phyloP scores from a whole-genome alignment of 148 eudicot genomes.

The Amaranthus hypochondriacus region DNA sequence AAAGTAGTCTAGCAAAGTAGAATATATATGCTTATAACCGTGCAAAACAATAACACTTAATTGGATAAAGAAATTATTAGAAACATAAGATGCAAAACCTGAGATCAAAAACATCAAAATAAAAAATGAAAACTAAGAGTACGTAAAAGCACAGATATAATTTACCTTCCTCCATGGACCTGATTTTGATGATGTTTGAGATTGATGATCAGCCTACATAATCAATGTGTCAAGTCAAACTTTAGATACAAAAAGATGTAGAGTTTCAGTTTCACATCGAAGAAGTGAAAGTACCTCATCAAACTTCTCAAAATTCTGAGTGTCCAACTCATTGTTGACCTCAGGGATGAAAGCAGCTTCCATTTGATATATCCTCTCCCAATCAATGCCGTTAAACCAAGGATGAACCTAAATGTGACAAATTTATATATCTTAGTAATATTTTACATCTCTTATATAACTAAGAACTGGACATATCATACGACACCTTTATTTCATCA shows the following conservation, averaged over 20 bases:
- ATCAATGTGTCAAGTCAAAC: neutral
- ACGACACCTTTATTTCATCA: slow-evolving; percentile 93
- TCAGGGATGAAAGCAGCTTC: slow-evolving; percentile 96
- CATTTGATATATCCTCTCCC: slow-evolving; percentile 84
- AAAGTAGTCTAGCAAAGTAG: neutral
- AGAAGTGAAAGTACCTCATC: slow-evolving; percentile 58
- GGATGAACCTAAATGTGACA: slow-evolving; percentile 52
- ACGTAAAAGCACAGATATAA: neutral
- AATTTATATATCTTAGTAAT: neutral
- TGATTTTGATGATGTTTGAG: slow-evolving; percentile 56
- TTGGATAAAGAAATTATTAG: neutral
- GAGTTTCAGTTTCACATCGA: neutral
- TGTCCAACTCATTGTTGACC: slow-evolving; percentile 91
- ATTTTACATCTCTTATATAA: slow-evolving; percentile 20
- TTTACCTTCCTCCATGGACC: slow-evolving; percentile 99
- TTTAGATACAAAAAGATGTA: slow-evolving; percentile 7
- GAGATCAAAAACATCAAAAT: neutral
- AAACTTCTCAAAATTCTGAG: slow-evolving; percentile 96
- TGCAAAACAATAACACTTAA: neutral
- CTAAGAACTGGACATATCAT: slow-evolving; percentile 44
- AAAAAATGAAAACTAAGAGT: neutral
- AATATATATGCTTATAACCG: neutral
- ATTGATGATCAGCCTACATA: slow-evolving; percentile 57
- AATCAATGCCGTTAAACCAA: slow-evolving; percentile 74
- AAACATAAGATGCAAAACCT: neutral